Conservation (phyloP, 2,329 filamentous ascomycete genomes). For the Onygenales sp. region DNA sequence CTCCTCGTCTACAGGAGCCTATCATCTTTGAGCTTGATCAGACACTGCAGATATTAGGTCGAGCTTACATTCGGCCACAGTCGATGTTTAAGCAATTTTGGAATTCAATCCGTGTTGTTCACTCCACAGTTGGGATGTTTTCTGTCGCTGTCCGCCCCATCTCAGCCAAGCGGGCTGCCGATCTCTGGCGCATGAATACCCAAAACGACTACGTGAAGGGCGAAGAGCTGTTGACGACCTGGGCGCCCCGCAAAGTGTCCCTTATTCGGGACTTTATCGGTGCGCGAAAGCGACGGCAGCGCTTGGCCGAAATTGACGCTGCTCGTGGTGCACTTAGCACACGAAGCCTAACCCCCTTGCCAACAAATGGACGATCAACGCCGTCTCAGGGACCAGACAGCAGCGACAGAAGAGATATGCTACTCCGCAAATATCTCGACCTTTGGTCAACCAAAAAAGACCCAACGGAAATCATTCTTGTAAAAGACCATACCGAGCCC, state of each 20-base stretch:
- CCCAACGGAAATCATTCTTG: slow-evolving; percentile 33
- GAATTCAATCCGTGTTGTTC: slow-evolving; percentile 75
- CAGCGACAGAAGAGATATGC: slow-evolving; percentile 27
- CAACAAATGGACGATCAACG: slow-evolving; percentile 19
- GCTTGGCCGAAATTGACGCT: slow-evolving; percentile 71
- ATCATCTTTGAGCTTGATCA: slow-evolving; percentile 80
- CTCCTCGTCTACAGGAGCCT: slow-evolving; percentile 72
- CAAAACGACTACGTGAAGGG: slow-evolving; percentile 93
- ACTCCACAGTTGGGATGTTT: slow-evolving; percentile 79
- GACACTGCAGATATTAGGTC: slow-evolving; percentile 71
- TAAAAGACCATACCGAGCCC: slow-evolving; percentile 36
- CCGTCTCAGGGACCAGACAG: slow-evolving; percentile 24
- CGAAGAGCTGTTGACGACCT: slow-evolving; percentile 74
- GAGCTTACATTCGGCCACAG: slow-evolving; percentile 74
- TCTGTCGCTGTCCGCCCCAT: slow-evolving; percentile 77
- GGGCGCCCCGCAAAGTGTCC: slow-evolving; percentile 83
- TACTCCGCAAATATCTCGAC: slow-evolving; percentile 33
- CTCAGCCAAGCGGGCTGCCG: slow-evolving; percentile 81
- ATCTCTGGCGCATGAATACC: slow-evolving; percentile 94
- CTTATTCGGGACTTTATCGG: slow-evolving; percentile 80
- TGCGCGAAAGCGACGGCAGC: slow-evolving; percentile 61
- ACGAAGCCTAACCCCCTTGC: slow-evolving; percentile 27
- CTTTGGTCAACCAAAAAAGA: slow-evolving; percentile 34
- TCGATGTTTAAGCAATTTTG: slow-evolving; percentile 82
- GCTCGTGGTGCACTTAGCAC: slow-evolving; percentile 35